Percentiles rank a stretch among this genome's conserved stretches.
Evolutionary conservation across 768 basidiomycete species (phyloP).

Genomic region (Xanthoconium stramineum): DNA sequence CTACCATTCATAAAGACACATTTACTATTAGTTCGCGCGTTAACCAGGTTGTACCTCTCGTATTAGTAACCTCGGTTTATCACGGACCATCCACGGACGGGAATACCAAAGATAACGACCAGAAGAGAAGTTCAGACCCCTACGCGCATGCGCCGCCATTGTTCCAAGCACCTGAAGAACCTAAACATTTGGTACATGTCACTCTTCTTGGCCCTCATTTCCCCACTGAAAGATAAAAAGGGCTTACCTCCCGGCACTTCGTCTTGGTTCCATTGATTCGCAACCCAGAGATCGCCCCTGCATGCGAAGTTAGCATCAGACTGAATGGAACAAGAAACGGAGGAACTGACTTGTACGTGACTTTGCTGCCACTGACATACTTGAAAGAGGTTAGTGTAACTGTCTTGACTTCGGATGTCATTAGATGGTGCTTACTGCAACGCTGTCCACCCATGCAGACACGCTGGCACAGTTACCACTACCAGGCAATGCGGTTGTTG

Average conservation of each 20-base stretch:
- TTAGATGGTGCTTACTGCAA: background rate
- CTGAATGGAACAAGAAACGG: background rate
- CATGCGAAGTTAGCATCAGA: background rate
- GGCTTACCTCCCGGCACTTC: background rate
- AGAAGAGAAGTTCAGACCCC: background rate
- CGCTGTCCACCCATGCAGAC: background rate
- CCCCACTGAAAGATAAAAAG: background rate
- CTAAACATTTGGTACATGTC: background rate
- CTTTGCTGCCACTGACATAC: background rate
- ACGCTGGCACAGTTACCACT: background rate
- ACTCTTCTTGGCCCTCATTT: background rate
- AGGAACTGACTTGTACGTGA: background rate
- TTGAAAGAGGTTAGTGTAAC: background rate
- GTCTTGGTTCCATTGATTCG: background rate
- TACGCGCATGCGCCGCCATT: background rate
- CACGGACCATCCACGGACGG: too few relatives aligned
- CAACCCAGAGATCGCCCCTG: background rate
- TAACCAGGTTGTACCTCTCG: too few relatives aligned
- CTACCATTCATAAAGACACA: too few relatives aligned
- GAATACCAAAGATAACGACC: too few relatives aligned
- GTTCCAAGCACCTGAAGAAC: background rate
- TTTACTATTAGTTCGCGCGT: too few relatives aligned
- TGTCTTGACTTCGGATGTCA: background rate
- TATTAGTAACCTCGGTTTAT: too few relatives aligned
- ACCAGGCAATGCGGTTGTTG: background rate